Conservation (phyloP, 345 rosid species). For the Dovyalis caffra region DNA sequence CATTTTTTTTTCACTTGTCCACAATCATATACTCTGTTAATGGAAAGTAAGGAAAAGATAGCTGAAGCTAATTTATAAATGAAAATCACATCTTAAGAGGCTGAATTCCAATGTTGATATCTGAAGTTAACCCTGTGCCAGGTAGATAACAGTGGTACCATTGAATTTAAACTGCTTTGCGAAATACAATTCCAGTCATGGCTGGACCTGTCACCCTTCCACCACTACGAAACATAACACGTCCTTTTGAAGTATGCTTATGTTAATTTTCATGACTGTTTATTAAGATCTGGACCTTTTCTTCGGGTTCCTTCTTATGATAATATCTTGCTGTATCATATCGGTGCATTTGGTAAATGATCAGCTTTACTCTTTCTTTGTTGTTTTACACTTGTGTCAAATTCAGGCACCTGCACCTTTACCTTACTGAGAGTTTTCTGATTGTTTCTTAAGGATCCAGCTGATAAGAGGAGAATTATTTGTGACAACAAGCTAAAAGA, state of each 20-base stretch:
- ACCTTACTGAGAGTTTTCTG: constrained; percentile 11
- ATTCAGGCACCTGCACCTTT: neutral
- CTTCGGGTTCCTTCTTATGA: neutral
- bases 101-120: neutral
- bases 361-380: neutral
- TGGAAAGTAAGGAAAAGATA: neutral
- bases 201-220: neutral
- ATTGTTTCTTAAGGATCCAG: constrained; percentile 46
- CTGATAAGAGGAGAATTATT: constrained; percentile 48
- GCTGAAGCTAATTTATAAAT: neutral
- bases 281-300: neutral
- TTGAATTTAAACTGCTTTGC: neutral
- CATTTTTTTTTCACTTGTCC: neutral
- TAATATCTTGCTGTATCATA: neutral
- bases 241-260: neutral
- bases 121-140: neutral
- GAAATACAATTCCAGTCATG: neutral
- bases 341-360: neutral
- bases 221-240: neutral
- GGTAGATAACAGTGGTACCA: neutral
- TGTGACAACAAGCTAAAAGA: constrained; percentile 63
- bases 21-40: neutral
- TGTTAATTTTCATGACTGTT: neutral
- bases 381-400: neutral
- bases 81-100: neutral